phyloP scores from a whole-genome alignment of 129 eudicot species.

The Chrysanthemum seticuspe region DNA sequence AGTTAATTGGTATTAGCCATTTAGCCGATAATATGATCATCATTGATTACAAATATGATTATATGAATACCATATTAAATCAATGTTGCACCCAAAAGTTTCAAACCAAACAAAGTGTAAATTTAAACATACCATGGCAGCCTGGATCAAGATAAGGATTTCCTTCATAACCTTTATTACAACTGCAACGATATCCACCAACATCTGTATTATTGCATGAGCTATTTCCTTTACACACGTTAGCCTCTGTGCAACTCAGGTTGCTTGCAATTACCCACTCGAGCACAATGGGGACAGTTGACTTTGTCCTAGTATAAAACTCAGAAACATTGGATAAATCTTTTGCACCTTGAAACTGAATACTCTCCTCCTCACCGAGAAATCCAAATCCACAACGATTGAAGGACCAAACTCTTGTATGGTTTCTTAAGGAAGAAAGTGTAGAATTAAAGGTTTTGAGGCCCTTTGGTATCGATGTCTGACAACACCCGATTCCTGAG shows the following conservation, averaged over 20 bases:
- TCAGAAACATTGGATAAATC: conserved; percentile 16
- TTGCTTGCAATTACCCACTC: conserved; percentile 39
- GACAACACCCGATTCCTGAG: conserved; percentile 11
- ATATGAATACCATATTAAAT: too few relatives aligned
- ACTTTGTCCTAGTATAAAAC: conserved; percentile 7
- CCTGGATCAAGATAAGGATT: conserved; percentile 53
- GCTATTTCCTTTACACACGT: conserved; percentile 33
- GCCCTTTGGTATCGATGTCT: conserved; percentile 15
- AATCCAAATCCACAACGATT: conserved; percentile 21
- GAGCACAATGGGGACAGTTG: conserved; percentile 31
- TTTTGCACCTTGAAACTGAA: conserved; percentile 10
- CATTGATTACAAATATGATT: too few relatives aligned
- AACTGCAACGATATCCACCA: conserved; percentile 47
- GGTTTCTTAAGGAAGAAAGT: not conserved
- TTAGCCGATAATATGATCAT: too few relatives aligned
- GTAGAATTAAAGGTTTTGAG: not conserved
- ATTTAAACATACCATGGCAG: conserved; percentile 32
- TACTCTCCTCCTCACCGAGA: conserved; percentile 31
- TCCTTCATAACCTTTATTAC: conserved; percentile 39
- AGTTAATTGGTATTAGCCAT: too few relatives aligned
- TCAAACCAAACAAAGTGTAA: not conserved
- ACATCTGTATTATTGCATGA: conserved; percentile 22
- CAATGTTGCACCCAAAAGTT: too few relatives aligned
- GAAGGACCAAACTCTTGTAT: not conserved
- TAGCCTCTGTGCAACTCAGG: conserved; percentile 24